Evolutionary conservation across 257 asterid species (phyloP).

Genomic region (Lantana camara): DNA sequence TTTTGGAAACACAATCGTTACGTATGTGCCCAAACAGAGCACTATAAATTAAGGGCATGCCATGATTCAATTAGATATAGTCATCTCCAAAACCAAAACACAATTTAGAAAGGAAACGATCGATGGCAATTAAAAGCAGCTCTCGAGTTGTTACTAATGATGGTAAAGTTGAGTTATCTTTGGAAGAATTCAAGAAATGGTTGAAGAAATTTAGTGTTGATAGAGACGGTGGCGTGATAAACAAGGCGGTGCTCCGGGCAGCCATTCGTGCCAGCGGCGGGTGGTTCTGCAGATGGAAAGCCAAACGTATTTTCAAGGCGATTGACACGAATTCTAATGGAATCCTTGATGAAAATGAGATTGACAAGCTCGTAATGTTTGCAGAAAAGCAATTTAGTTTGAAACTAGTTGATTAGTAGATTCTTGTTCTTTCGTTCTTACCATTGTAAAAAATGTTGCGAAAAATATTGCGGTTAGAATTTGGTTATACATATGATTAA

Average conservation of each 20-base stretch:
- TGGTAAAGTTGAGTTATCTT: conserved; percentile 31
- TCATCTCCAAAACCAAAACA: too few relatives aligned
- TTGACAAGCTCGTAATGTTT: neutral
- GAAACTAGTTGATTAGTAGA: neutral
- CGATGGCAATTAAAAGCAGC: neutral
- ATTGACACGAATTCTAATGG: neutral
- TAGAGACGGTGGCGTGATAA: conserved; percentile 29
- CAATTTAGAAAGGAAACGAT: too few relatives aligned
- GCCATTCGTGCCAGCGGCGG: conserved; percentile 30
- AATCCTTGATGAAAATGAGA: neutral
- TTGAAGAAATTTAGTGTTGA: too few relatives aligned
- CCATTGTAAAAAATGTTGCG: too few relatives aligned
- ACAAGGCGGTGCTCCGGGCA: conserved; percentile 28
- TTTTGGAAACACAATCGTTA: too few relatives aligned
- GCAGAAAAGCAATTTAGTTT: neutral
- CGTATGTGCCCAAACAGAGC: too few relatives aligned
- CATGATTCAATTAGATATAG: too few relatives aligned
- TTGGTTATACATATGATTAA: too few relatives aligned
- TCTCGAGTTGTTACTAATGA: neutral
- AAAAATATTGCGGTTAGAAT: too few relatives aligned
- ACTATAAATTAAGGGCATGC: too few relatives aligned
- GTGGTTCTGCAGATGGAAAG: conserved; percentile 17
- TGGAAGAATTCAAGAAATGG: conserved; percentile 45
- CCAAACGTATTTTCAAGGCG: neutral
- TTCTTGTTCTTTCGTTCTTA: too few relatives aligned